Evolutionary conservation across 805 yeast genomes (phyloP), one percentile per base, ranked within the genome.

Genomic region (Starmerella riodocensis): DNA sequence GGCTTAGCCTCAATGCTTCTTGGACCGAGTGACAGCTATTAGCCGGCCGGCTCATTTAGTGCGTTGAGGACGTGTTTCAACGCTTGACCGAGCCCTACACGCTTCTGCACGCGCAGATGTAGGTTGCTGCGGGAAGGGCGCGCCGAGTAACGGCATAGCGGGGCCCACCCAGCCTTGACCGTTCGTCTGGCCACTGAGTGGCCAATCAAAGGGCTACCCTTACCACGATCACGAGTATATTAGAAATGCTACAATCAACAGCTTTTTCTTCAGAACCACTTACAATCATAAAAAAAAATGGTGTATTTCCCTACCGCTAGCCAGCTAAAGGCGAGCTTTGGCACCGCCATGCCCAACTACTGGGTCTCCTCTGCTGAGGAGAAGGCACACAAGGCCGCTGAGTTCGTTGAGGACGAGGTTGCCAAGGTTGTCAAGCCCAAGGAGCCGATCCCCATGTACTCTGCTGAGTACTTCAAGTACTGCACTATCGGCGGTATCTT

Each of bases 401-500:
- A 53, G 39, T 49, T 45, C 36, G 59, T 57, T 39, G 57, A 58
- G 56, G 55, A 53, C 39, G 60, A 58, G 50, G 53, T 58, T 26
- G 46, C 56, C 39, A 53, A 53, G 53, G 53, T 51, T 31, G 54
- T 54, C 50, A 53, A 56, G 52, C 54, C 53, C 41, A 39, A 45
- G 43, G 51, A 54, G 43, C 54, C 57, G 37, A 73, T 78, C 49
- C 63, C 65, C 45, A 65, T 76, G 34, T 76, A 66, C 62, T 63
- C 81, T 4, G 61, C 67, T 18, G 75, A 78, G 56, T 80, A 76
- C 64, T 80, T 68, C 62, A 65, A 66, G 40, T 76, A 86, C 38
- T 81, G 93, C 61, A 75, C 85, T 3, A 36, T 76, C 29, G 93
- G 86, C 34, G 93, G 88, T 51, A 69, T 76, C 40, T 36, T 52